These are phyloP conservation scores for Penicillium canescens DNA, from an alignment of 495 filamentous ascomycete genomes.

Conservation along the genomic window DNA sequence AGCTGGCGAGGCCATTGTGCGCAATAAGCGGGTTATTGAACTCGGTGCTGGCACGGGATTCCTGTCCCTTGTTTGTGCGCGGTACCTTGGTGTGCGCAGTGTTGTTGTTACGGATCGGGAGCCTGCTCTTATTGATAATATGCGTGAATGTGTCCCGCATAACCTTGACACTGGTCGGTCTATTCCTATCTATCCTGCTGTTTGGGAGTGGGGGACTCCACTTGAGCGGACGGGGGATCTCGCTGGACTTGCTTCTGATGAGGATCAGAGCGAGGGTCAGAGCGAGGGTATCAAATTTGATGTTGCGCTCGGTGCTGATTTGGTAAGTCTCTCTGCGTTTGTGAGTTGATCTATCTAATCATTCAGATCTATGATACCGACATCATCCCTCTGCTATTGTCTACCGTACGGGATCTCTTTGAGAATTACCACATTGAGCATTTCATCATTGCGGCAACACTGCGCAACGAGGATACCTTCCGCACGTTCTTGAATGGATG, in stretches of 20 bases:
- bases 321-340: slow-evolving; percentile 31
- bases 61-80: slow-evolving; percentile 77
- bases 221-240: slow-evolving; percentile 15
- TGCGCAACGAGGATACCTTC: slow-evolving; percentile 66
- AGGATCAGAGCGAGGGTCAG: background rate
- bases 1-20: slow-evolving; percentile 43
- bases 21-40: slow-evolving; percentile 70
- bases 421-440: slow-evolving; percentile 42
- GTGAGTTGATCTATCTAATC: slow-evolving; percentile 1
- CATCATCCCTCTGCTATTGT: slow-evolving; percentile 56
- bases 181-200: slow-evolving; percentile 35
- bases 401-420: slow-evolving; percentile 57
- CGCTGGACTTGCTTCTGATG: slow-evolving; percentile 2
- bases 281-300: slow-evolving; percentile 31
- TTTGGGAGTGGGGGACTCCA: slow-evolving; percentile 43
- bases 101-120: slow-evolving; percentile 84
- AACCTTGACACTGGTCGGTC: slow-evolving; percentile 57
- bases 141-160: slow-evolving; percentile 65
- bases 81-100: slow-evolving; percentile 60
- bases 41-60: slow-evolving; percentile 89
- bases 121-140: slow-evolving; percentile 64
- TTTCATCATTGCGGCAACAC: slow-evolving; percentile 59
- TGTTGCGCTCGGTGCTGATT: slow-evolving; percentile 51
- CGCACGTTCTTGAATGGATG: slow-evolving; percentile 55
- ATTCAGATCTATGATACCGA: slow-evolving; percentile 64